Percentiles rank a stretch among this genome's conserved stretches.
Conservation (phyloP, 2,329 filamentous ascomycete species). For the Chaetomiaceae sp. region DNA sequence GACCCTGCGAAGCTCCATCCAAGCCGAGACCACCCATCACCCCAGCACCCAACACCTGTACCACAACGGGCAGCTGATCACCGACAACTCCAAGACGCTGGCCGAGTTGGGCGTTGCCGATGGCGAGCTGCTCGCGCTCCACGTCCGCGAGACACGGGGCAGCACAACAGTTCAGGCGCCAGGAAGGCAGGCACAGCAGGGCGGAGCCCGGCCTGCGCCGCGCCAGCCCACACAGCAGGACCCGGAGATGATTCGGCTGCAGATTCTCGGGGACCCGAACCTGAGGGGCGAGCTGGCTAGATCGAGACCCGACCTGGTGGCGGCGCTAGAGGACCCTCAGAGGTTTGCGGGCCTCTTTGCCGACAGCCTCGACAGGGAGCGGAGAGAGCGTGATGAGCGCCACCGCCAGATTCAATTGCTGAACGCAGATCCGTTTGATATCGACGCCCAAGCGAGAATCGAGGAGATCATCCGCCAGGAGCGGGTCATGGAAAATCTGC, state of each 20-base stretch:
- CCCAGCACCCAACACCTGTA: constrained; percentile 75
- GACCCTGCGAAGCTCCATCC: constrained; percentile 81
- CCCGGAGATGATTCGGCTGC: constrained; percentile 75
- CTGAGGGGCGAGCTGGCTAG: constrained; percentile 66
- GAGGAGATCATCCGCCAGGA: constrained; percentile 97
- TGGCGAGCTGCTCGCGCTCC: constrained; percentile 87
- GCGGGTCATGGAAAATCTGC: constrained; percentile 87
- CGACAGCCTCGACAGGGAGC: constrained; percentile 64
- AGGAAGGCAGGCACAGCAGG: constrained; percentile 29
- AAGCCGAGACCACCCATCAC: constrained; percentile 74
- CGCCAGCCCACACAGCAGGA: constrained; percentile 46
- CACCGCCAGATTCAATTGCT: constrained; percentile 77
- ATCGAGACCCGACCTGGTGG: constrained; percentile 71
- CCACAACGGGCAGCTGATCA: constrained; percentile 79
- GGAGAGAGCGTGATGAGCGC: constrained; percentile 68
- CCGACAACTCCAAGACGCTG: constrained; percentile 73
- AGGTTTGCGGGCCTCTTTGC: constrained; percentile 71
- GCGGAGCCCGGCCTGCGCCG: constrained; percentile 23
- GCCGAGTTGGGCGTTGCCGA: constrained; percentile 75
- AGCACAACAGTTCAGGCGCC: constrained; percentile 35
- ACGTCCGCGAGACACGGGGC: constrained; percentile 60
- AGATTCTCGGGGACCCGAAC: constrained; percentile 72
- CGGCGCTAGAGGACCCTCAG: constrained; percentile 67
- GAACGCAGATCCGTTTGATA: constrained; percentile 91
- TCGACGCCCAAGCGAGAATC: constrained; percentile 85